Evolutionary conservation across 73 alveolate genomes (phyloP).

Genomic region (Tetrahymena malaccensis): DNA sequence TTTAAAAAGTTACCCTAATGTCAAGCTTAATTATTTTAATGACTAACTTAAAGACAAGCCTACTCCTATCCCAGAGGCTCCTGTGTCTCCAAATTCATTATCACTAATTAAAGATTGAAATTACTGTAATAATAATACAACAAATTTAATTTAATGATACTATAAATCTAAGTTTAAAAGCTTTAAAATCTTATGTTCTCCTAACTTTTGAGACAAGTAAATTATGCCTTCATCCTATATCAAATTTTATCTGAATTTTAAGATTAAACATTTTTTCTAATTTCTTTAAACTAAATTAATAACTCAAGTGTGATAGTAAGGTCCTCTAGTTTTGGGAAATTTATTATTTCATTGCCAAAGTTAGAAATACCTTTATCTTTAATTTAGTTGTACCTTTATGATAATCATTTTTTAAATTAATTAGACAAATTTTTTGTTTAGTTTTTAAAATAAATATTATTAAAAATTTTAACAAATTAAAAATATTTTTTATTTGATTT

Average conservation of each 20-base stretch:
- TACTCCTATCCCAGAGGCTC: not conserved
- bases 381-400: not conserved
- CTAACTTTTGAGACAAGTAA: not conserved
- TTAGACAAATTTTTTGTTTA: no score
- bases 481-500: no score
- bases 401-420: no score
- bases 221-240: not conserved
- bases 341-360: not conserved
- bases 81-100: not conserved
- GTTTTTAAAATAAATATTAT: no score
- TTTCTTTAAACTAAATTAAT: not conserved
- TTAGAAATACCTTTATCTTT: not conserved
- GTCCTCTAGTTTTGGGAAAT: not conserved
- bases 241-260: not conserved
- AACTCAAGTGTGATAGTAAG: not conserved
- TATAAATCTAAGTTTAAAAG: not conserved
- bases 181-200: not conserved
- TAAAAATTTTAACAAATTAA: no score
- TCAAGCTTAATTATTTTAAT: not conserved
- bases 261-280: not conserved
- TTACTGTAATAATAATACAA: not conserved
- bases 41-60: not conserved
- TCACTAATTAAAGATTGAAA: not conserved
- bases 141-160: not conserved
- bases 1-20: not conserved